A percentile compares a stretch with the other conserved stretches of the same genome.
Conservation (phyloP, 2,329 filamentous ascomycete species). For the Cladosporium phlei region DNA sequence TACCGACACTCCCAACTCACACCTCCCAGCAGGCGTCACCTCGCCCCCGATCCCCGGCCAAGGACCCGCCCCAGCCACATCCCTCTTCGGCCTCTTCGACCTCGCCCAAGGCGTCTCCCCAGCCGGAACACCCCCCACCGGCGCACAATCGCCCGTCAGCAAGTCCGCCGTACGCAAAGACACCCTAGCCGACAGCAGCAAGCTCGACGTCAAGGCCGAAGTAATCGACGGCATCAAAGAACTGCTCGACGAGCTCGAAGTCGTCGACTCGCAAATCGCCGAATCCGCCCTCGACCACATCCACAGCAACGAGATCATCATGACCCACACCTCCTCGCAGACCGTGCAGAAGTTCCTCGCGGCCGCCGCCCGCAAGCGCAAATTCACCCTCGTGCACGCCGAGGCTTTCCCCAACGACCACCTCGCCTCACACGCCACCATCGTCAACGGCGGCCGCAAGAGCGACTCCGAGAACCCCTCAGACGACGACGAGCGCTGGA, state of each 20-base stretch:
- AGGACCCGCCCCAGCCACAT: conserved; percentile 49
- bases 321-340: conserved; percentile 79
- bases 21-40: conserved; percentile 60
- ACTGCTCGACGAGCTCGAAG: conserved; percentile 89
- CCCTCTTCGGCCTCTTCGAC: conserved; percentile 83
- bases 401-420: conserved; percentile 69
- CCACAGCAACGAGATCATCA: conserved; percentile 84
- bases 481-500: conserved; percentile 57
- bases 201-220: conserved; percentile 74
- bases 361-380: conserved; percentile 80
- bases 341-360: conserved; percentile 88
- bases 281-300: conserved; percentile 86
- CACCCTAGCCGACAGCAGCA: conserved; percentile 34
- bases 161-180: conserved; percentile 32
- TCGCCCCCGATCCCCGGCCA: conserved; percentile 55
- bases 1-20: conserved; percentile 25
- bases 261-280: conserved; percentile 90
- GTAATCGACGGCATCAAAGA: conserved; percentile 92
- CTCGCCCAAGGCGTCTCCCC: conserved; percentile 50
- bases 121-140: conserved; percentile 48
- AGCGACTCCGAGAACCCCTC: conserved; percentile 36
- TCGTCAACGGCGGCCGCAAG: conserved; percentile 51
- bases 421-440: conserved; percentile 56
- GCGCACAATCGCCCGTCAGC: conserved; percentile 22
- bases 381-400: conserved; percentile 84